A percentile compares a stretch with the other conserved stretches of the same genome.
phyloP scores from a whole-genome alignment of 306 rosid genomes.

The Lithocarpus polystachyus region DNA sequence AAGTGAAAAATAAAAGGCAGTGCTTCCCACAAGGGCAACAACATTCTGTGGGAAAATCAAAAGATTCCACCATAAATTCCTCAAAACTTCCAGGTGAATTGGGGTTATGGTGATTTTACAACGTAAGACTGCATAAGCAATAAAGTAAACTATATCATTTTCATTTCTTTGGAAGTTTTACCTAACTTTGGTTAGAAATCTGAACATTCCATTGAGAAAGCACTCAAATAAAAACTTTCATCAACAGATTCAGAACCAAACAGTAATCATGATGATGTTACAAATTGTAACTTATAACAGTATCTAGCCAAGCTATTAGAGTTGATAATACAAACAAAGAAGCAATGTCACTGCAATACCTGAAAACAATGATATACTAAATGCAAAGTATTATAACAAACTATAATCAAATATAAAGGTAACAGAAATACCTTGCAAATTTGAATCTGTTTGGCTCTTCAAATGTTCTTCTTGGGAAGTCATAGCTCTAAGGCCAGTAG shows the following conservation, averaged over 20 bases:
- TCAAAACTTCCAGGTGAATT: neutral
- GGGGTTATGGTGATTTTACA: neutral
- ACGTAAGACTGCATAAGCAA: neutral
- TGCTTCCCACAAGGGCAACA: neutral
- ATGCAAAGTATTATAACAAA: conserved; percentile 14
- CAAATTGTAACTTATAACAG: neutral
- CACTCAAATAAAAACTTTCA: neutral
- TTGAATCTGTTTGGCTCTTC: conserved; percentile 53
- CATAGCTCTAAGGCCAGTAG: conserved; percentile 54
- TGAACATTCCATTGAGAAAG: neutral
- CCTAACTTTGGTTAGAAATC: neutral
- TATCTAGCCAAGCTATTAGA: neutral
- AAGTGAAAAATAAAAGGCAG: too few relatives aligned
- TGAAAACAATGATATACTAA: neutral
- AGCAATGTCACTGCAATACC: neutral
- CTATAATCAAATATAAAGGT: conserved; percentile 5
- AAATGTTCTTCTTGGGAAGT: conserved; percentile 61
- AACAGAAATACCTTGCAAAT: conserved; percentile 47
- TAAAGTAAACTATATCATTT: neutral
- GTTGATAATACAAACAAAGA: neutral
- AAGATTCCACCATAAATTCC: neutral
- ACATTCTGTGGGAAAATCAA: neutral
- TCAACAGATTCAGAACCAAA: neutral
- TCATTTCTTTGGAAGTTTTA: neutral
- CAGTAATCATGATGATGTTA: neutral